These are phyloP conservation scores for Pancytospora epiphaga DNA, from an alignment of 371 early-diverging fungal species.

Conservation along the genomic window DNA sequence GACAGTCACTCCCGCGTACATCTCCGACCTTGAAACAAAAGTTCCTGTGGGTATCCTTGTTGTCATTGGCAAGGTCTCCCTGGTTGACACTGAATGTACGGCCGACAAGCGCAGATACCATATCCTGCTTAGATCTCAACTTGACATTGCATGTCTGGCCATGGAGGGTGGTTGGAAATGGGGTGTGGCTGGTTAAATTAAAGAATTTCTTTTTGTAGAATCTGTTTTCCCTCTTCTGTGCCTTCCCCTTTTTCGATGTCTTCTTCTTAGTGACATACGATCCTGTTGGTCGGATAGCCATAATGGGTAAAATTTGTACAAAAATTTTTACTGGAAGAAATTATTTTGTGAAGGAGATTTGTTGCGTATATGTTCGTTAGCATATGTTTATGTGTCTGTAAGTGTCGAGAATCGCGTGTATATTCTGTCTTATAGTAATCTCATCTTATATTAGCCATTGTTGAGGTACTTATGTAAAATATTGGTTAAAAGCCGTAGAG, in stretches of 20 bases:
- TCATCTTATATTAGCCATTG: too few species aligned
- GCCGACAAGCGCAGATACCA: slow-evolving; percentile 66
- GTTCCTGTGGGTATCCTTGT: slow-evolving; percentile 88
- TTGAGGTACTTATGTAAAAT: too few species aligned
- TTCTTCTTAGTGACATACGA: slow-evolving; percentile 35
- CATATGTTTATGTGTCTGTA: too few species aligned
- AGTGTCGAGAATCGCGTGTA: too few species aligned
- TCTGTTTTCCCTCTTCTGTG: slow-evolving; percentile 46
- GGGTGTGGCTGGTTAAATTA: slow-evolving; percentile 41
- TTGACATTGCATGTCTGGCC: slow-evolving; percentile 53
- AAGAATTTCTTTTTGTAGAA: slow-evolving; percentile 57
- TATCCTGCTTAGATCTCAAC: slow-evolving; percentile 41
- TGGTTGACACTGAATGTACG: slow-evolving; percentile 93
- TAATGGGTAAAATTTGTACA: not conserved
- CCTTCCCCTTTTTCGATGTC: slow-evolving; percentile 47
- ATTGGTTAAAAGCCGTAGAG: too few species aligned
- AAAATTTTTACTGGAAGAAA: too few species aligned
- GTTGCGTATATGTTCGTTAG: too few species aligned
- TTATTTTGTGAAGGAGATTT: too few species aligned
- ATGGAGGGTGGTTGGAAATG: slow-evolving; percentile 27
- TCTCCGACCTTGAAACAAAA: slow-evolving; percentile 90
- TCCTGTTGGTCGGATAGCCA: slow-evolving; percentile 51
- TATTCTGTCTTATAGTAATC: too few species aligned
- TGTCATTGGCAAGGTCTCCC: slow-evolving; percentile 70
- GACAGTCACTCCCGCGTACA: slow-evolving; percentile 89